These are phyloP conservation scores for Lolium perenne DNA, from an alignment of 176 grass and related monocot species.

Conservation along the genomic window DNA sequence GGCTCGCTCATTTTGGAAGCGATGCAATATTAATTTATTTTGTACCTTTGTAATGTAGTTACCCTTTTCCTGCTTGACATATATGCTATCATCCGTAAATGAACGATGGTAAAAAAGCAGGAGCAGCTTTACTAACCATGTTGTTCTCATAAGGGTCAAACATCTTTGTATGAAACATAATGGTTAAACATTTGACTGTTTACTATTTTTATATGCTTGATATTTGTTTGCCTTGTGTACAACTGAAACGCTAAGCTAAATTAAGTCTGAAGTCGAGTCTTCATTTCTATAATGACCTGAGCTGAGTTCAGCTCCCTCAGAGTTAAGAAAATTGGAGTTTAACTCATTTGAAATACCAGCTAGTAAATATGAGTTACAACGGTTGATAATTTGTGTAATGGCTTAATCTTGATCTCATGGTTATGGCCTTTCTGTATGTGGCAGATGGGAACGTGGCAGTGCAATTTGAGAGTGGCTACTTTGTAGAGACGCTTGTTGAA, in stretches of 20 bases:
- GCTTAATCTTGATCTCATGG: constrained; percentile 41
- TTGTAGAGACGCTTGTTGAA: constrained; percentile 92
- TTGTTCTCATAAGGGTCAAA: neutral
- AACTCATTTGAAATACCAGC: neutral
- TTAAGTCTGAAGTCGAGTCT: neutral
- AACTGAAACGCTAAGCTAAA: neutral
- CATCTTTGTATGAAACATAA: too few relatives aligned
- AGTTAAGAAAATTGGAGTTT: neutral
- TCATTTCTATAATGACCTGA: neutral
- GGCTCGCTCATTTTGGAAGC: neutral
- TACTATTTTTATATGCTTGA: neutral
- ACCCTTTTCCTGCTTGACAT: neutral
- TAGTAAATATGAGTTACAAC: neutral
- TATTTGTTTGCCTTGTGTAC: neutral
- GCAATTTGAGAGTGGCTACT: constrained; percentile 88
- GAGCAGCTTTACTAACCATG: neutral
- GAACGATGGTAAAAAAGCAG: neutral
- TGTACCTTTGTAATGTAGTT: neutral
- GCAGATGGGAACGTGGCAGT: constrained; percentile 73
- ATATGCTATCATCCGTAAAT: neutral
- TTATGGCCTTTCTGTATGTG: constrained; percentile 26
- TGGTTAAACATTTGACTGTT: neutral
- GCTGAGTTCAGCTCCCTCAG: neutral
- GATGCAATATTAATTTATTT: neutral
- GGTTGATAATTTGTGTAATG: neutral